Conservation (phyloP, 192 early-diverging fungal species). For the Endogone sp. region DNA sequence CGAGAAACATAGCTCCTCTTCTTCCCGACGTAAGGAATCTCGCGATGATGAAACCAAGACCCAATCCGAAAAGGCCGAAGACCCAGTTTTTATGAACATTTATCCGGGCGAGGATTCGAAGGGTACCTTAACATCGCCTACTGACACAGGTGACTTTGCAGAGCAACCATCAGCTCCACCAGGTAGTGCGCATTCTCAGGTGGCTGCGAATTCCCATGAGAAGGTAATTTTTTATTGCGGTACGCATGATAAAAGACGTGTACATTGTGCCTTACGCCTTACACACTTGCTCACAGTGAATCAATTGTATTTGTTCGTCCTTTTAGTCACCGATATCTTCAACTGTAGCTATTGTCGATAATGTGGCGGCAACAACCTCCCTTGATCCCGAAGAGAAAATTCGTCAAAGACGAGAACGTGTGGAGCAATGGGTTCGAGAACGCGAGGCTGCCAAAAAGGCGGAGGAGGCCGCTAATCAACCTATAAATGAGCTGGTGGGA, state of each 20-base stretch:
- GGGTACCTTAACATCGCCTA: not conserved
- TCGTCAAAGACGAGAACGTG: conserved; percentile 71
- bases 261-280: too few relatives aligned
- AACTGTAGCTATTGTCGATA: conserved; percentile 21
- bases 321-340: conserved; percentile 5
- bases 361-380: conserved; percentile 20
- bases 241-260: too few relatives aligned
- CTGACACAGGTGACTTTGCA: conserved; percentile 5
- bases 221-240: too few relatives aligned
- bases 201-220: conserved; percentile 19
- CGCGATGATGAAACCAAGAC: conserved; percentile 1
- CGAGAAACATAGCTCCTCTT: conserved; percentile 15
- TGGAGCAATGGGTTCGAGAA: conserved; percentile 80
- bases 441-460: conserved; percentile 44
- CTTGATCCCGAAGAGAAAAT: conserved; percentile 58
- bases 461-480: conserved; percentile 38
- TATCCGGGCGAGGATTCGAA: not conserved
- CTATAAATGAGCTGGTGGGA: conserved; percentile 22
- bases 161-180: conserved; percentile 9
- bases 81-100: not conserved
- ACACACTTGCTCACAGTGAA: too few relatives aligned
- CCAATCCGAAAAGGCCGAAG: not conserved
- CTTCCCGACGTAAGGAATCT: conserved; percentile 4
- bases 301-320: too few relatives aligned
- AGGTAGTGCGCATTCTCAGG: conserved; percentile 18